Evolutionary conservation across 2,329 filamentous ascomycete genomes (phyloP).

Genomic region (Chaetomiaceae sp.): DNA sequence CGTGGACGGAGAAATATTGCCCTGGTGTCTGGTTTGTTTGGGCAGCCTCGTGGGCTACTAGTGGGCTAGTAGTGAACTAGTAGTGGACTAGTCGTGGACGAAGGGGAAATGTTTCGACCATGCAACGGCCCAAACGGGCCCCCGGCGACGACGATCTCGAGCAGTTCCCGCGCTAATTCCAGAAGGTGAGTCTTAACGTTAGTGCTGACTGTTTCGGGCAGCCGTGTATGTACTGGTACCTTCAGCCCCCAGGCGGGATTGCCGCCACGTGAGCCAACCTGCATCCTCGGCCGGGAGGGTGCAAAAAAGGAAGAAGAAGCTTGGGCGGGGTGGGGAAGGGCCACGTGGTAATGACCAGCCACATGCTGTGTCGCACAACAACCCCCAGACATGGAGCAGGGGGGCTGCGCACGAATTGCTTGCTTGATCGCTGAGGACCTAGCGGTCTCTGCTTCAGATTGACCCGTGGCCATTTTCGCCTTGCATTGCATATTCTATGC

Average conservation of each 20-base stretch:
- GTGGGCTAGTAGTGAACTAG: background rate
- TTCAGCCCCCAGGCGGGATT: constrained; percentile 10
- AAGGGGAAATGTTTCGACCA: background rate
- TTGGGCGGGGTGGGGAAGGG: constrained; percentile 2
- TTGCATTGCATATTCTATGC: background rate
- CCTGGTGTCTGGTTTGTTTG: background rate
- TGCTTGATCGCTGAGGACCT: background rate
- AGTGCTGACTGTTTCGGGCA: background rate
- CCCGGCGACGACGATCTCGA: background rate
- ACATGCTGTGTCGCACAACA: constrained; percentile 10
- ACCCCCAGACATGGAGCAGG: background rate
- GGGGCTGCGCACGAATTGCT: constrained; percentile 18
- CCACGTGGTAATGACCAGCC: constrained; percentile 16
- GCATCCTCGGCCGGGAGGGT: background rate
- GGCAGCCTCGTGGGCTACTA: background rate
- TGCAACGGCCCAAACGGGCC: background rate
- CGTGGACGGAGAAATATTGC: background rate
- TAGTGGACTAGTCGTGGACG: too few relatives aligned
- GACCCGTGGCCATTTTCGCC: background rate
- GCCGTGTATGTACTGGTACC: constrained; percentile 13
- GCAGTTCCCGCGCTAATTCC: background rate
- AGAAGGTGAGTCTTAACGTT: background rate
- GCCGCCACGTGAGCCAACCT: constrained; percentile 17
- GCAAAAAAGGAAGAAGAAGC: background rate
- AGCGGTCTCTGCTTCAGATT: background rate